phyloP scores from a whole-genome alignment of 768 basidiomycete species.

The Termitomyces sp. region DNA sequence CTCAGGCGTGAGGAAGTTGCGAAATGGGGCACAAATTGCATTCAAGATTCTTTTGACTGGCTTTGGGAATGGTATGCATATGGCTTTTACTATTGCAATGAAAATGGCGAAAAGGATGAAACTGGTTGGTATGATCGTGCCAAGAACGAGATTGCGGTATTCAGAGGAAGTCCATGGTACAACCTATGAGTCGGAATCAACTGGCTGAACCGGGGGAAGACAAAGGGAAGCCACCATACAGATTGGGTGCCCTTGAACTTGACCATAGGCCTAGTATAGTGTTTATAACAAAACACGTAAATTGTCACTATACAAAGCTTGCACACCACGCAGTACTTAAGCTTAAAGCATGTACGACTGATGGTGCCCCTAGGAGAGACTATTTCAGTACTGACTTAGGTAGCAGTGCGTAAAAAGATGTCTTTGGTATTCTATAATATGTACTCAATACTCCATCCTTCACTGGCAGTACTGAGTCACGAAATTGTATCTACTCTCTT shows the following conservation, averaged over 20 bases:
- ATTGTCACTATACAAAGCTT: background rate
- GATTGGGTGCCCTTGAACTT: background rate
- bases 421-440: too few relatives aligned
- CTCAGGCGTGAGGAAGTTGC: slow-evolving; percentile 49
- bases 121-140: slow-evolving; percentile 24
- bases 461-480: too few relatives aligned
- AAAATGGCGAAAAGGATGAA: slow-evolving; percentile 31
- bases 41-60: slow-evolving; percentile 20
- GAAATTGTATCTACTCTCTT: background rate
- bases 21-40: slow-evolving; percentile 40
- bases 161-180: background rate
- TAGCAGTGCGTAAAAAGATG: too few relatives aligned
- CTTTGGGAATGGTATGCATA: slow-evolving; percentile 23
- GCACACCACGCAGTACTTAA: too few relatives aligned
- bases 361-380: too few relatives aligned
- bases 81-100: slow-evolving; percentile 24
- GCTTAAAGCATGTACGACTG: too few relatives aligned
- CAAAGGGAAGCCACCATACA: background rate
- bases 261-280: background rate
- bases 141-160: slow-evolving; percentile 9
- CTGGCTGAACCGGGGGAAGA: background rate
- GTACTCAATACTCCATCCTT: too few relatives aligned
- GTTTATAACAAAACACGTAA: background rate
- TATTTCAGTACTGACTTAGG: background rate
- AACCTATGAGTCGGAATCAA: background rate